A percentile compares a stretch with the other conserved stretches of the same genome.
Conservation (phyloP, 2,329 filamentous ascomycete genomes). For the Ophiocordyceps robertsii region DNA sequence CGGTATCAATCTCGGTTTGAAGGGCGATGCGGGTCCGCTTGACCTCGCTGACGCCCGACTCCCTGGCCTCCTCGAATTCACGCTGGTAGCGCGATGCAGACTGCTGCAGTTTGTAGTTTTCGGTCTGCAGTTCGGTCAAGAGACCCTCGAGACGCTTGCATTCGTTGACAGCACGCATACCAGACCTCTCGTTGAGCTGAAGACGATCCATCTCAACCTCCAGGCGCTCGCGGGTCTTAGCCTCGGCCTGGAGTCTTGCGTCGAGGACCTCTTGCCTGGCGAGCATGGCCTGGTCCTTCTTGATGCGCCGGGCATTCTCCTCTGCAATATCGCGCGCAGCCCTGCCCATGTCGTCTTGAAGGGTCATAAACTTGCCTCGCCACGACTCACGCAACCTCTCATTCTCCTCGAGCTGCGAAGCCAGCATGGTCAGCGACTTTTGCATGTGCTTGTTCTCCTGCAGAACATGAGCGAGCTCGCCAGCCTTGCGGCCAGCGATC, state of each 20-base stretch:
- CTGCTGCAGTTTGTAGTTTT: constrained; percentile 62
- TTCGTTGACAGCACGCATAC: constrained; percentile 49
- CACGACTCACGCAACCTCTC: constrained; percentile 73
- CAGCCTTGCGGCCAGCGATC: constrained; percentile 31
- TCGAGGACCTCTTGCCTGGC: constrained; percentile 72
- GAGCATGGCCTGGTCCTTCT: constrained; percentile 65
- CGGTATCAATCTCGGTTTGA: constrained; percentile 69
- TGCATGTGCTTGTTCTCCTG: constrained; percentile 61
- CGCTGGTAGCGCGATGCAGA: constrained; percentile 57
- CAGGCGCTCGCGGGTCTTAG: constrained; percentile 52
- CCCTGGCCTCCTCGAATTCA: constrained; percentile 73
- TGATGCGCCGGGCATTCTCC: constrained; percentile 67
- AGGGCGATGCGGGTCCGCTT: constrained; percentile 67
- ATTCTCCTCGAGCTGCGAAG: constrained; percentile 73
- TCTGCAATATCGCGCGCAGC: constrained; percentile 69
- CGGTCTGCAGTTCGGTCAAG: constrained; percentile 43
- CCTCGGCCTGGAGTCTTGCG: constrained; percentile 61
- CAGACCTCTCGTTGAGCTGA: constrained; percentile 49
- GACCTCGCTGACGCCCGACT: constrained; percentile 66
- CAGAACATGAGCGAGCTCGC: constrained; percentile 32
- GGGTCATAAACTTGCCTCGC: constrained; percentile 67
- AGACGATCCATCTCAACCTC: constrained; percentile 54
- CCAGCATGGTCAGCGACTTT: constrained; percentile 58
- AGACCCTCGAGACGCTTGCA: constrained; percentile 44
- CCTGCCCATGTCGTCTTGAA: constrained; percentile 77